A percentile compares a stretch with the other conserved stretches of the same genome.
Evolutionary conservation across 495 filamentous ascomycete species (phyloP).

Genomic region (Neurospora sp.): DNA sequence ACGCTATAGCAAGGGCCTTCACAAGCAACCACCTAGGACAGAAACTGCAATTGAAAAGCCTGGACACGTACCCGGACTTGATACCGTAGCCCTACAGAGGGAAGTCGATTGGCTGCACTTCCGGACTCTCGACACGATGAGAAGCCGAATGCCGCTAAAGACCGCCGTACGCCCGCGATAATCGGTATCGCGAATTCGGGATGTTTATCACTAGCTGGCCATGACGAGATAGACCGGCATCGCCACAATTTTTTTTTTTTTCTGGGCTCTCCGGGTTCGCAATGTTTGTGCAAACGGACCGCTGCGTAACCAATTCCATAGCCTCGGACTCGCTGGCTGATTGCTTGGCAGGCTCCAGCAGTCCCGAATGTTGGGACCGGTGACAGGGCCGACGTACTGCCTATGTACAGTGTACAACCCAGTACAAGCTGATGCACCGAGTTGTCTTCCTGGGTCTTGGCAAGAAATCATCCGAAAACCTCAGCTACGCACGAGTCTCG

Average conservation of each 20-base stretch:
- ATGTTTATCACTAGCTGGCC: not conserved
- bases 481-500: not conserved
- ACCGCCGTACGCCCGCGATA: not conserved
- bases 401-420: not conserved
- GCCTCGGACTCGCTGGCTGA: not conserved
- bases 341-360: not conserved
- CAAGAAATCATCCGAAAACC: not conserved
- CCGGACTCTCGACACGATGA: not conserved
- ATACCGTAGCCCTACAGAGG: not conserved
- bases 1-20: not conserved
- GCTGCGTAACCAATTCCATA: not conserved
- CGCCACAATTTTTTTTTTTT: not conserved
- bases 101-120: not conserved
- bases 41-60: not conserved
- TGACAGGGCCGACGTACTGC: not conserved
- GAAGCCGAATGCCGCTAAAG: not conserved
- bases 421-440: not conserved
- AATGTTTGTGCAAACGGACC: not conserved
- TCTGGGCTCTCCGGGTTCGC: not conserved
- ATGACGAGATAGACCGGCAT: not conserved
- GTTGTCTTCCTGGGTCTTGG: not conserved
- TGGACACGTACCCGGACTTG: not conserved
- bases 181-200: not conserved
- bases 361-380: not conserved
- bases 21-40: not conserved